Evolutionary conservation across 441 rosid species (phyloP).

Genomic region (Jatropha multifida): DNA sequence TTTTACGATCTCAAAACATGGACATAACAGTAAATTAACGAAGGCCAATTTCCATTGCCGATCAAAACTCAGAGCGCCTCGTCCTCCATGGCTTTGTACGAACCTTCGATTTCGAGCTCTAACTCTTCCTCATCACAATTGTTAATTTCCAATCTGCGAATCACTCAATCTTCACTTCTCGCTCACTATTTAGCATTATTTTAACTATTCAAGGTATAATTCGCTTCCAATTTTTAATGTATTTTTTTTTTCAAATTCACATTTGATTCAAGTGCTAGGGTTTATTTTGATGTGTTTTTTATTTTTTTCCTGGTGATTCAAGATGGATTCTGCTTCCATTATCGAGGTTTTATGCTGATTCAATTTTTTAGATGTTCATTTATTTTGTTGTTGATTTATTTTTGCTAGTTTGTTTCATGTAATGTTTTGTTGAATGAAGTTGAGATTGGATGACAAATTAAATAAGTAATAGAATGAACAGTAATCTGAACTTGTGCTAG

Average conservation of each 20-base stretch:
- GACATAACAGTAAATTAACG: slow-evolving; percentile 42
- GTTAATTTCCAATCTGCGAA: slow-evolving; percentile 19
- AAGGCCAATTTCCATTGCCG: slow-evolving; percentile 65
- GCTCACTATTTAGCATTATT: slow-evolving; percentile 2
- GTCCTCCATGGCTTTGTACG: slow-evolving; percentile 65
- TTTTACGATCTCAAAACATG: slow-evolving; percentile 26
- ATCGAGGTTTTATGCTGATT: slow-evolving; percentile 20
- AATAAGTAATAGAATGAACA: slow-evolving; percentile 24
- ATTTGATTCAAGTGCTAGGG: slow-evolving; percentile 18
- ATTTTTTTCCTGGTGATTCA: not conserved
- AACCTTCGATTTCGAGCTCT: slow-evolving; percentile 58
- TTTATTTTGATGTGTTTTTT: not conserved
- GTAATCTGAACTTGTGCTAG: slow-evolving; percentile 6
- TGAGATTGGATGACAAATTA: slow-evolving; percentile 35
- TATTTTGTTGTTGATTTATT: not conserved
- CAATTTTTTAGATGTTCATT: not conserved
- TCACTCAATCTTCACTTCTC: slow-evolving; percentile 20
- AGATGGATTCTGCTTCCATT: slow-evolving; percentile 15
- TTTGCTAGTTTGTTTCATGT: not conserved
- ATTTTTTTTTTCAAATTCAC: not conserved
- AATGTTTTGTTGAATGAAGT: slow-evolving; percentile 31
- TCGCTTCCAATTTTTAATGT: slow-evolving; percentile 1
- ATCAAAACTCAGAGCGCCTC: slow-evolving; percentile 80
- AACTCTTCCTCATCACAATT: not conserved
- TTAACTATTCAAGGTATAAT: slow-evolving; percentile 18